Conservation (phyloP, 257 asterid genomes). For the Mentha longifolia region DNA sequence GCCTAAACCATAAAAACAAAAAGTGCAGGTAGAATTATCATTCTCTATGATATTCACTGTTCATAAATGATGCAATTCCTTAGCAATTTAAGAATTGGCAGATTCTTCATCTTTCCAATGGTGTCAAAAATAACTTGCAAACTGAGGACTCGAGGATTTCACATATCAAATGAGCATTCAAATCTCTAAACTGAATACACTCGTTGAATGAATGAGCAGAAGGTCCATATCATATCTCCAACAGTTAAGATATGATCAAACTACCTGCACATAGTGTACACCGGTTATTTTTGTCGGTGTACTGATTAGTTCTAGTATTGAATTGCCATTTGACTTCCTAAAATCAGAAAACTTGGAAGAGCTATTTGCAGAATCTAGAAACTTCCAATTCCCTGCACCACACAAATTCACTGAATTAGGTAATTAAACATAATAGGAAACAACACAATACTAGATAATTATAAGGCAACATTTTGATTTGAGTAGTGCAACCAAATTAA, state of each 20-base stretch:
- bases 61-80: not conserved
- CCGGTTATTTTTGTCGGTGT: conserved; percentile 92
- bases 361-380: conserved; percentile 65
- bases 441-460: not conserved
- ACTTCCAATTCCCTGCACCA: conserved; percentile 85
- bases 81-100: not conserved
- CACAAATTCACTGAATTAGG: conserved; percentile 18
- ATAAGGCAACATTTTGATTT: conserved; percentile 1
- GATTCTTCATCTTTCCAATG: no score
- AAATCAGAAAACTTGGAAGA: conserved; percentile 87
- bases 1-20: not conserved
- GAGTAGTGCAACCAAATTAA: conserved; percentile 20
- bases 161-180: not conserved
- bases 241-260: conserved; percentile 30
- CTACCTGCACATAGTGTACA: conserved; percentile 98
- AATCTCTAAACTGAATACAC: not conserved
- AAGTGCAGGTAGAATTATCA: not conserved
- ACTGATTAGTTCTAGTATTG: conserved; percentile 81
- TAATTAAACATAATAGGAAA: conserved; percentile 5
- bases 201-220: no score
- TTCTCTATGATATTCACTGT: not conserved
- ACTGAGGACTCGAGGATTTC: no score
- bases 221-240: not conserved
- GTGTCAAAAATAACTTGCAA: no score
- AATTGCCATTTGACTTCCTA: conserved; percentile 74